Evolutionary conservation across 176 grass and related monocot genomes (phyloP).

Genomic region (Aegilops umbellulata): DNA sequence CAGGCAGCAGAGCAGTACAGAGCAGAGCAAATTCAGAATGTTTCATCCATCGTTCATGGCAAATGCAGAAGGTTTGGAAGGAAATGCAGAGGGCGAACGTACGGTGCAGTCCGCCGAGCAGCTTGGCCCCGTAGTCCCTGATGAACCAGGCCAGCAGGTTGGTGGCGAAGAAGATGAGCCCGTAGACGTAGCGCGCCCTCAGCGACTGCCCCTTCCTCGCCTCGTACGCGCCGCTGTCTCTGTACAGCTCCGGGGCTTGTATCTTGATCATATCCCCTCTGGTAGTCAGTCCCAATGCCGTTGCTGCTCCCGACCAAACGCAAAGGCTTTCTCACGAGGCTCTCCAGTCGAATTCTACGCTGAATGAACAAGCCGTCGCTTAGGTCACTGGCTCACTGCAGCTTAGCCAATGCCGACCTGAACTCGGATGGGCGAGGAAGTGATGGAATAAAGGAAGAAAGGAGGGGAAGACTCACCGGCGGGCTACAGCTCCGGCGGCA

Average conservation of each 20-base stretch:
- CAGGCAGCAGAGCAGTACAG: not conserved
- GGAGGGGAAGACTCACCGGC: conserved; percentile 14
- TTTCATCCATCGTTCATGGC: not conserved
- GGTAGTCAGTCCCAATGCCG: not conserved
- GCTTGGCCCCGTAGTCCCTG: conserved; percentile 87
- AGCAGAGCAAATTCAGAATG: not conserved
- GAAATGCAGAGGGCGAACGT: conserved; percentile 11
- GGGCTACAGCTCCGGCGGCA: not conserved
- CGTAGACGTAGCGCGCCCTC: conserved; percentile 71
- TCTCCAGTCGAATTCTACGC: not conserved
- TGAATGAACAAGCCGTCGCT: not conserved
- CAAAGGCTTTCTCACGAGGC: not conserved
- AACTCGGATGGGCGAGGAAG: not conserved
- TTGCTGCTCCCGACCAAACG: not conserved
- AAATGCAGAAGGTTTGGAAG: not conserved
- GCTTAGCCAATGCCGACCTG: not conserved
- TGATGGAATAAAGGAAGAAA: not conserved
- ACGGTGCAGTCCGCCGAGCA: conserved; percentile 62
- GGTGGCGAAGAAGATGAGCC: conserved; percentile 85
- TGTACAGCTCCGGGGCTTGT: not conserved
- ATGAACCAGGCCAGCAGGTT: conserved; percentile 89
- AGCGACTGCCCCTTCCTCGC: conserved; percentile 56
- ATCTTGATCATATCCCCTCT: not conserved
- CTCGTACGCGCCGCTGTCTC: conserved; percentile 2
- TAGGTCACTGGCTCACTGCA: not conserved